Base-by-base conservation (phyloP, 2,329 filamentous ascomycete genomes). In the Ophiocordyceps unilateralis region DNA sequence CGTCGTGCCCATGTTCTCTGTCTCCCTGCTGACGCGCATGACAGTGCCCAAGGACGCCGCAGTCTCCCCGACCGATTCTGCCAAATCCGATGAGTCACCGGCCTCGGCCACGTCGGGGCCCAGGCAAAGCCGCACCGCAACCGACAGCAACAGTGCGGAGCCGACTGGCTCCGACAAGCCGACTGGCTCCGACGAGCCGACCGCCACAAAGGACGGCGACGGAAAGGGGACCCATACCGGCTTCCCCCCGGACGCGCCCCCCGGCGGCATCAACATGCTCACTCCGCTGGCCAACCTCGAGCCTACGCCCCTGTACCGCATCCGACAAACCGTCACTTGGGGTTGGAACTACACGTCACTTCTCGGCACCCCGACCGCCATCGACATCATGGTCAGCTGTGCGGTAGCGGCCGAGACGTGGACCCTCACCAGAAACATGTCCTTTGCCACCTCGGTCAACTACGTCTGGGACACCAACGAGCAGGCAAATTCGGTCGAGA, bases 281-380 rank as follows among this genome's bases (percentile, higher is more conserved):
- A 68, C 64, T 2, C 76, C 76, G 1, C 60, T 64, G 34, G 57
- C 63, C 7, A 64, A 62, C 3, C 54, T 58, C 5, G 59, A 61
- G 11, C 62, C 64, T 22, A 63, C 65, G 10, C 63, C 68, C 45
- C 64, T 76, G 36, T 78, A 73, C 66, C 74, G 74, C 53, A 74
- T 80, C 47, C 70, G 72, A 47, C 68, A 78, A 52, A 63, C 63
- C 39, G 62, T 78, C 38, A 79, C 74, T 14, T 76, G 72, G 58
- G 67, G 60, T 40, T 81, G 76, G 75, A 80, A 80, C 60, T 81
- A 79, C 62, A 81, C 77, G 4, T 69, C 69, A 39, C 57, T 81
- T 24, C 63, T 67, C 44, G 73, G 62, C 22, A 70, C 65, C 1
- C 77, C 77, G 2, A 75, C 71, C 3, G 76, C 74, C 36, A 54